These are phyloP conservation scores for Sporothrix dimorphospora DNA, from an alignment of 2,329 filamentous ascomycete species.

Conservation along the genomic window DNA sequence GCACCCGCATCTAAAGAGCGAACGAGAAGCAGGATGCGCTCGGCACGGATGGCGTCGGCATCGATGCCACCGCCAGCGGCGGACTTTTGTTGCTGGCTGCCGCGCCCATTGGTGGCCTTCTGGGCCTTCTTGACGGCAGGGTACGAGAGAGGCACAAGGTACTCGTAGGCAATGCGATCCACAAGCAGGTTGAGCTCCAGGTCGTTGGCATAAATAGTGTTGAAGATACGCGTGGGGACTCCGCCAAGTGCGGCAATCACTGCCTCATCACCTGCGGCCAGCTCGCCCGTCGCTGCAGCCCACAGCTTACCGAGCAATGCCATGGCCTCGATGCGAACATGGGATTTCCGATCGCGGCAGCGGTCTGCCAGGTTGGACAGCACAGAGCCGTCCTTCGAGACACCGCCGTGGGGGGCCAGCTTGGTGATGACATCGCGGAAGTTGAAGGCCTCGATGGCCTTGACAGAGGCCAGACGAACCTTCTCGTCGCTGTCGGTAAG, in stretches of 20 bases:
- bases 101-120: constrained; percentile 61
- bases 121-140: constrained; percentile 68
- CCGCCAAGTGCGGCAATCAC: constrained; percentile 75
- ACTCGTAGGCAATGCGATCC: constrained; percentile 84
- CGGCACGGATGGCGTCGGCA: constrained; percentile 76
- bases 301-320: constrained; percentile 82
- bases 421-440: constrained; percentile 82
- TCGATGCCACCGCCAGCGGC: constrained; percentile 51
- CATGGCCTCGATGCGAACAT: constrained; percentile 85
- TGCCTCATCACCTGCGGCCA: constrained; percentile 78
- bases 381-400: constrained; percentile 75
- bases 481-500: constrained; percentile 88
- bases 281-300: constrained; percentile 89
- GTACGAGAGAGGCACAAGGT: constrained; percentile 84
- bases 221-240: constrained; percentile 83
- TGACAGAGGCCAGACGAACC: constrained; percentile 86
- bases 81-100: constrained; percentile 23
- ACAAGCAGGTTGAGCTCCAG: constrained; percentile 81
- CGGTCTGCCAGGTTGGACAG: constrained; percentile 82
- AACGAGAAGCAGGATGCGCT: constrained; percentile 81
- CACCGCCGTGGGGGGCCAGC: constrained; percentile 74
- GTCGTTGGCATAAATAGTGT: constrained; percentile 89
- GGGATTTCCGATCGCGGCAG: constrained; percentile 80
- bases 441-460: constrained; percentile 77
- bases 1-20: constrained; percentile 76